These are phyloP conservation scores for Starmerella tilneyi DNA, from an alignment of 805 yeast species.

Conservation along the genomic window DNA sequence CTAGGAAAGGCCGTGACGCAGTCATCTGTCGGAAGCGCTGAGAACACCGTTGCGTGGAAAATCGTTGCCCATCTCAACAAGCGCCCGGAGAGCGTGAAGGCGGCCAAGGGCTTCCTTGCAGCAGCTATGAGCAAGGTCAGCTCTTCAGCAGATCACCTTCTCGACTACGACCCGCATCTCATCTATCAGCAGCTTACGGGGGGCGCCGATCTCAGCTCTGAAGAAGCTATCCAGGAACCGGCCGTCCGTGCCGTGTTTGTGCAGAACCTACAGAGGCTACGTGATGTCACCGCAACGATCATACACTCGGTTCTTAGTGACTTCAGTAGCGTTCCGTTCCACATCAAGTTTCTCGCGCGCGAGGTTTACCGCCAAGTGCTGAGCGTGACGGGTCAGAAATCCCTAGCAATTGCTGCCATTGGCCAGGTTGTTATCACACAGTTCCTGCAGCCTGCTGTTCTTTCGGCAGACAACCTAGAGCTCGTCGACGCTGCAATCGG, in stretches of 20 bases:
- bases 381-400: conserved; percentile 35
- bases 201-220: conserved; percentile 39
- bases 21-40: conserved; percentile 17
- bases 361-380: conserved; percentile 30
- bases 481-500: conserved; percentile 35
- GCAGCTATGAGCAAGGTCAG: conserved; percentile 30
- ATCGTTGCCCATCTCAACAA: conserved; percentile 17
- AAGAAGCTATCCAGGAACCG: conserved; percentile 66
- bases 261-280: conserved; percentile 56
- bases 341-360: conserved; percentile 46
- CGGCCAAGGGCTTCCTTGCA: conserved; percentile 32
- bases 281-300: conserved; percentile 59
- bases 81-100: conserved; percentile 17
- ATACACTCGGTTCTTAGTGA: conserved; percentile 44
- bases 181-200: conserved; percentile 27
- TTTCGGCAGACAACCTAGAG: conserved; percentile 41
- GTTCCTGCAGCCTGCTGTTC: conserved; percentile 33
- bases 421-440: conserved; percentile 42
- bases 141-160: conserved; percentile 38
- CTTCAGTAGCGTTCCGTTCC: conserved; percentile 41
- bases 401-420: conserved; percentile 46
- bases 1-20: conserved; percentile 31
- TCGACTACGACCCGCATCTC: conserved; percentile 70
- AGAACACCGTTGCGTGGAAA: conserved; percentile 19
- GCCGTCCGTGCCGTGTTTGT: conserved; percentile 65